Percentiles rank a stretch among this genome's conserved stretches.
These are phyloP conservation scores for Trichoderma endophyticum DNA, from an alignment of 2,329 filamentous ascomycete genomes.

Conservation along the genomic window DNA sequence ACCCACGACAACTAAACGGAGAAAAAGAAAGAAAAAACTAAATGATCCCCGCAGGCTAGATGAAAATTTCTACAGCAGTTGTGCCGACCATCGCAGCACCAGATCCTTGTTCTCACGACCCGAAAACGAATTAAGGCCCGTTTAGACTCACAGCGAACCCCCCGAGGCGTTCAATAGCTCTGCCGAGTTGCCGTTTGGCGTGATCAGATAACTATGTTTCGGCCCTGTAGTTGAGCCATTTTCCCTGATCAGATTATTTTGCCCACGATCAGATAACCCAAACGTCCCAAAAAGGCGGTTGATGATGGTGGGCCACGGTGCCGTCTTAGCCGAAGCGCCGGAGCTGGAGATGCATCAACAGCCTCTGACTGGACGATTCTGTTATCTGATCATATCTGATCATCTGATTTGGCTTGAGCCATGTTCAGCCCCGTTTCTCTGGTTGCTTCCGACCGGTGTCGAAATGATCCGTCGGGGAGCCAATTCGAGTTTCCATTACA, in stretches of 20 bases:
- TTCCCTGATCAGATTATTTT: constrained; percentile 12
- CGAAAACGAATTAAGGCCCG: background rate
- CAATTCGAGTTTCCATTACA: constrained; percentile 5
- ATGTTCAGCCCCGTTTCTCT: background rate
- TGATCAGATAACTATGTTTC: constrained; percentile 15
- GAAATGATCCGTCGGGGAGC: constrained; percentile 3
- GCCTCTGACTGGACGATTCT: background rate
- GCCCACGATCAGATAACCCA: constrained; percentile 9
- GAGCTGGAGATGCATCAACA: constrained; percentile 12
- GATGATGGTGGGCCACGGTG: constrained; percentile 3
- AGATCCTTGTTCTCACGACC: background rate
- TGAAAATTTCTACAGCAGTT: background rate
- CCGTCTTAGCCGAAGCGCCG: constrained; percentile 15
- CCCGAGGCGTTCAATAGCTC: constrained; percentile 7
- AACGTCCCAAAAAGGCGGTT: background rate
- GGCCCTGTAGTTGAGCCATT: constrained; percentile 13
- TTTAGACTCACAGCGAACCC: constrained; percentile 1
- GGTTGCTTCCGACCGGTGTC: background rate
- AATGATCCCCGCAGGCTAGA: background rate
- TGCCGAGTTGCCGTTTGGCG: constrained; percentile 4
- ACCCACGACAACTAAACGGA: background rate
- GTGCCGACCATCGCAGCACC: background rate
- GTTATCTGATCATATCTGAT: constrained; percentile 19
- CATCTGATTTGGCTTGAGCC: constrained; percentile 13
- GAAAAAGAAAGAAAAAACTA: background rate